phyloP scores from a whole-genome alignment of 208 protist genomes.

The Leishmania tropica region DNA sequence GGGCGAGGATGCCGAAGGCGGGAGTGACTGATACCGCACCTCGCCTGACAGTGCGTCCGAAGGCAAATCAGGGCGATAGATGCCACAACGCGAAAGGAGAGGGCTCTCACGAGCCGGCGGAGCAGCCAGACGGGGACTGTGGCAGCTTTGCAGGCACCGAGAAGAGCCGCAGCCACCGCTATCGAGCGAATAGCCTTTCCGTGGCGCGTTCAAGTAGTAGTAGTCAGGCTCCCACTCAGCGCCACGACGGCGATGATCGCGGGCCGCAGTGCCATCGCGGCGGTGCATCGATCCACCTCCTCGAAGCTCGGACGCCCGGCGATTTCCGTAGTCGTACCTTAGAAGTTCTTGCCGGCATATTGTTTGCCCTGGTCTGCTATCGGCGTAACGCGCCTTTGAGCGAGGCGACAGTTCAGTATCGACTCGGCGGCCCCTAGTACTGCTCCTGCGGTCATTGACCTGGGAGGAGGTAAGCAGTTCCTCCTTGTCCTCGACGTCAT shows the following conservation, averaged over 20 bases:
- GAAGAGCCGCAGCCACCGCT: background rate
- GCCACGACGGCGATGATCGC: background rate
- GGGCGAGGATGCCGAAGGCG: background rate
- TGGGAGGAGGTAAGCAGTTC: background rate
- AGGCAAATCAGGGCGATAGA: background rate
- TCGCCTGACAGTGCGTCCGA: background rate
- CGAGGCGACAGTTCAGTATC: background rate
- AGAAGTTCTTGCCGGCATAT: background rate
- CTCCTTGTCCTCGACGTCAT: background rate
- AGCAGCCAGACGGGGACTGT: background rate
- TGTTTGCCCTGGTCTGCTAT: background rate
- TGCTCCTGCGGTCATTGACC: background rate
- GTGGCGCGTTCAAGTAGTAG: constrained; percentile 13
- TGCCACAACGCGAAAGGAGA: background rate
- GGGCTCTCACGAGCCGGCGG: background rate
- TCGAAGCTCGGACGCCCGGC: background rate
- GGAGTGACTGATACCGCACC: background rate
- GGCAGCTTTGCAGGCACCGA: constrained; percentile 7
- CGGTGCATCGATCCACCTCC: background rate
- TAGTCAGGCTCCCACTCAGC: constrained; percentile 7
- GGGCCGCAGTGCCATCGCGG: background rate
- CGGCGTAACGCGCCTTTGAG: background rate
- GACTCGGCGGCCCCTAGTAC: background rate
- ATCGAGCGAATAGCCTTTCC: background rate
- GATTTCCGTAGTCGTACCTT: background rate